Base-by-base conservation (phyloP, 345 rosid species). In the Adansonia digitata region DNA sequence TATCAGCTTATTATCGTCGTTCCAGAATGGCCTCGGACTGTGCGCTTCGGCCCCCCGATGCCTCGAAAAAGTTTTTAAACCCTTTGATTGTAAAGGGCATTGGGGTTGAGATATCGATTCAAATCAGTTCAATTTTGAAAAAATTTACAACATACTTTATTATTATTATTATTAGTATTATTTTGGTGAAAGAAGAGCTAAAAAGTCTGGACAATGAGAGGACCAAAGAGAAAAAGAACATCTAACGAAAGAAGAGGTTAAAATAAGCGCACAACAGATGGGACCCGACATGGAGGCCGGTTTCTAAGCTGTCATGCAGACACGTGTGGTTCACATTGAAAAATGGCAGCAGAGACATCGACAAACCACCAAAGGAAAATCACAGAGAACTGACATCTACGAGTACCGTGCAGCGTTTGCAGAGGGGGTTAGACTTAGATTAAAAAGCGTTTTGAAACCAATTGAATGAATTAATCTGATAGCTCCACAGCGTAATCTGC, bases 401-500 rank as follows among this genome's bases (percentile, higher is more conserved):
- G n/a, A n/a, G n/a, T n/a, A n/a, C n/a, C n/a, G 46, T 42, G 46
- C 77, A 71, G 78, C 24, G 57, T n/a, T n/a, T n/a, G n/a, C n/a
- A n/a, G n/a, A n/a, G n/a, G n/a, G n/a, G n/a, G n/a, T n/a, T 26
- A 31, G 39, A 31, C 39, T 15, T n/a, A n/a, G n/a, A n/a, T n/a
- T n/a, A 73, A 72, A 79, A 22, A 45, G 64, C 31, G 57, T 39
- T 45, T 53, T 67, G 20, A 76, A 72, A 35, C n/a, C n/a, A 56
- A 71, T 20, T 26, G 66, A 34, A 51, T 42, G 29, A 14, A 22
- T 29, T 1, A 45, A 7, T 52, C 22, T 43, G 68, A 59, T 40
- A 82, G 82, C 24, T 79, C 69, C 79, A 45, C 90, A 85, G 87
- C 92, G 88, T 69, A 81, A 84, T 71, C 76, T 82, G 73, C 95